A percentile compares a stretch with the other conserved stretches of the same genome.
Evolutionary conservation across 1,139 yeast species (phyloP).

Genomic region (Ogataea hybrid): DNA sequence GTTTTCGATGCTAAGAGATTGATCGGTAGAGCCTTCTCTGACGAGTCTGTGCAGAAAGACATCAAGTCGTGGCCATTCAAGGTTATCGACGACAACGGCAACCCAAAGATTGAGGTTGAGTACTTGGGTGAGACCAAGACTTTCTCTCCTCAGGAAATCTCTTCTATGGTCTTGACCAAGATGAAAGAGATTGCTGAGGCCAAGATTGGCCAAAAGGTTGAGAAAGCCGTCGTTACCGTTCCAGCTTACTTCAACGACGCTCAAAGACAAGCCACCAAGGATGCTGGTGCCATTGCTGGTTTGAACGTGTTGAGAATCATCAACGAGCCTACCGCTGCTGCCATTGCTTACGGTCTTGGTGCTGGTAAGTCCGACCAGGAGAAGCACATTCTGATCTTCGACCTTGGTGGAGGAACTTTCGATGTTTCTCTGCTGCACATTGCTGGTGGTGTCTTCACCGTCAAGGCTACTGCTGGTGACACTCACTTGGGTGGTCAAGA

Average conservation of each 20-base stretch:
- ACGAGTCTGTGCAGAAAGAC: constrained; percentile 90
- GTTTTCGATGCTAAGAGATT: constrained; percentile 98
- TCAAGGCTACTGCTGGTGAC: constrained; percentile 99
- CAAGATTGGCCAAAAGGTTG: constrained; percentile 88
- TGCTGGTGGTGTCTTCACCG: constrained; percentile 99
- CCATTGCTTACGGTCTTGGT: constrained; percentile 98
- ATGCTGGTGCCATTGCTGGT: constrained; percentile 98
- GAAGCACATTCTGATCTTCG: constrained; percentile 89
- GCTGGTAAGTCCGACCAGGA: constrained; percentile 85
- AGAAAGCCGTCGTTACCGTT: constrained; percentile 93
- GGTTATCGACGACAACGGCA: constrained; percentile 80
- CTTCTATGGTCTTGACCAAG: constrained; percentile 94
- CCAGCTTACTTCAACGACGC: constrained; percentile 98
- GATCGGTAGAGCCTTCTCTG: constrained; percentile 92
- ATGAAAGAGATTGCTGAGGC: constrained; percentile 99
- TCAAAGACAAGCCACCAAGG: constrained; percentile 98
- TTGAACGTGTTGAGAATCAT: constrained; percentile 94
- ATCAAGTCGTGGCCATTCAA: constrained; percentile 98
- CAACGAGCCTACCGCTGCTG: constrained; percentile 98
- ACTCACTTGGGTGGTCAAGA: constrained; percentile 99
- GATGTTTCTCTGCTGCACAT: constrained; percentile 96
- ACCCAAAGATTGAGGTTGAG: constrained; percentile 90
- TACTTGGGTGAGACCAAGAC: constrained; percentile 92
- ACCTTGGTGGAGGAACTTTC: constrained; percentile 98
- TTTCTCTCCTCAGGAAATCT: constrained; percentile 96